These are phyloP conservation scores for Ormosia semicastrata DNA, from an alignment of 306 rosid species.

Conservation along the genomic window DNA sequence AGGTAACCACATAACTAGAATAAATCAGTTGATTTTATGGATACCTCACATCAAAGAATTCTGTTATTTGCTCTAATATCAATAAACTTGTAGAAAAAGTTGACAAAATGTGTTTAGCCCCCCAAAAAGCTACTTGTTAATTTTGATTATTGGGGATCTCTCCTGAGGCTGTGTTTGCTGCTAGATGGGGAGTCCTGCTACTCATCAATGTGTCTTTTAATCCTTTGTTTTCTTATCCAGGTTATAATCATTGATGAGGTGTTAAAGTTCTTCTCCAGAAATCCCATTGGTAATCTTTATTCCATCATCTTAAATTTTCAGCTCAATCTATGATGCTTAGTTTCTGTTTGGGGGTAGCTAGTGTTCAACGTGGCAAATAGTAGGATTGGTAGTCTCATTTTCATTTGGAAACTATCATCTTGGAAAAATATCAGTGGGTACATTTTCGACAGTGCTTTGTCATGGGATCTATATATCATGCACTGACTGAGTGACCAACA, in stretches of 20 bases:
- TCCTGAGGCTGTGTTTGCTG: background rate
- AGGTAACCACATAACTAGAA: background rate
- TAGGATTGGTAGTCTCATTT: conserved; percentile 23
- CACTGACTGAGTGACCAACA: background rate
- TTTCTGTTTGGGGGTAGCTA: conserved; percentile 8
- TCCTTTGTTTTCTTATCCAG: conserved; percentile 38
- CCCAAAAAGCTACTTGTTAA: background rate
- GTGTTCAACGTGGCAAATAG: conserved; percentile 10
- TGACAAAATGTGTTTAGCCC: background rate
- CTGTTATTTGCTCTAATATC: background rate
- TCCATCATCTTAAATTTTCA: conserved; percentile 26
- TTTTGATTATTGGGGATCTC: conserved; percentile 9
- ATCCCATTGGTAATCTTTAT: conserved; percentile 54
- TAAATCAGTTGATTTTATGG: background rate
- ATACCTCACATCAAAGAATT: background rate
- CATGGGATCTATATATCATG: conserved; percentile 6
- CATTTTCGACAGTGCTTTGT: conserved; percentile 2
- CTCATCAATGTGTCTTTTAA: conserved; percentile 12
- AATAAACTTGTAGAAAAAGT: background rate
- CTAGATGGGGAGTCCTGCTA: conserved; percentile 5
- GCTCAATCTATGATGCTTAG: conserved; percentile 1
- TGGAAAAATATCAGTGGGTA: conserved; percentile 6
- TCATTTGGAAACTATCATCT: background rate
- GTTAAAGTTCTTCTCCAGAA: conserved; percentile 89
- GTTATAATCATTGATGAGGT: conserved; percentile 91